Conservation (phyloP, 2,329 filamentous ascomycete genomes). For the Lasiodiplodia sp. region DNA sequence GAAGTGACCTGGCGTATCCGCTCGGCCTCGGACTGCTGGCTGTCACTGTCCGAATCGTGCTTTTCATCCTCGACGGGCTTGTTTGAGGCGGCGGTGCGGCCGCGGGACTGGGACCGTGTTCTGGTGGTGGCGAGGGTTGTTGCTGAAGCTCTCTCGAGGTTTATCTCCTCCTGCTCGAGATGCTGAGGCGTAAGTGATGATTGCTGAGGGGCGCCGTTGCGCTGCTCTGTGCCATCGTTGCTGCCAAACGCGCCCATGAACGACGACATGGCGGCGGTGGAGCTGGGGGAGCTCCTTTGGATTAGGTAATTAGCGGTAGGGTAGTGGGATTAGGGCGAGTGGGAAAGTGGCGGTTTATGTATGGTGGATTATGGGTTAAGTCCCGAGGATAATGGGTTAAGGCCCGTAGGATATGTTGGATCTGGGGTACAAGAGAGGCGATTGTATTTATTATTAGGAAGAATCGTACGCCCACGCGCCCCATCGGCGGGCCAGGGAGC, state of each 20-base stretch:
- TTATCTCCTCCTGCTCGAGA: not conserved
- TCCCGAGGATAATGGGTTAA: not conserved
- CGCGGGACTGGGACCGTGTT: conserved; percentile 36
- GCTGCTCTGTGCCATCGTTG: conserved; percentile 16
- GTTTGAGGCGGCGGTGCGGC: conserved; percentile 34
- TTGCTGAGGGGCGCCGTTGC: conserved; percentile 8
- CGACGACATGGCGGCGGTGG: conserved; percentile 29
- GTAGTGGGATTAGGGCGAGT: not conserved
- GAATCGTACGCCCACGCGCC: not conserved
- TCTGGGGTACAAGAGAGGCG: conserved; percentile 20
- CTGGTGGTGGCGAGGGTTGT: conserved; percentile 26
- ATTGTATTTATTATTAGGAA: conserved; percentile 28
- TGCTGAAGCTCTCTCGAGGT: conserved; percentile 31
- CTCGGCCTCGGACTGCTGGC: conserved; percentile 36
- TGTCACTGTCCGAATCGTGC: conserved; percentile 35
- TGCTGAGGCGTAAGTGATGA: not conserved
- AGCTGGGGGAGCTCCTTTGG: not conserved
- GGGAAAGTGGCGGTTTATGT: not conserved
- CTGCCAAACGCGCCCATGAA: conserved; percentile 29
- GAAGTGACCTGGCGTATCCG: conserved; percentile 48
- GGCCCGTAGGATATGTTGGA: not conserved
- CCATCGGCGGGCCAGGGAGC: conserved; percentile 18
- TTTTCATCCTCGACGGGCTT: conserved; percentile 36
- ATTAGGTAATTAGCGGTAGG: conserved; percentile 17
- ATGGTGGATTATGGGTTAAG: not conserved